Base-by-base conservation (phyloP, 1,284 basidiomycete species). In the Xerocomus minutiporus region DNA sequence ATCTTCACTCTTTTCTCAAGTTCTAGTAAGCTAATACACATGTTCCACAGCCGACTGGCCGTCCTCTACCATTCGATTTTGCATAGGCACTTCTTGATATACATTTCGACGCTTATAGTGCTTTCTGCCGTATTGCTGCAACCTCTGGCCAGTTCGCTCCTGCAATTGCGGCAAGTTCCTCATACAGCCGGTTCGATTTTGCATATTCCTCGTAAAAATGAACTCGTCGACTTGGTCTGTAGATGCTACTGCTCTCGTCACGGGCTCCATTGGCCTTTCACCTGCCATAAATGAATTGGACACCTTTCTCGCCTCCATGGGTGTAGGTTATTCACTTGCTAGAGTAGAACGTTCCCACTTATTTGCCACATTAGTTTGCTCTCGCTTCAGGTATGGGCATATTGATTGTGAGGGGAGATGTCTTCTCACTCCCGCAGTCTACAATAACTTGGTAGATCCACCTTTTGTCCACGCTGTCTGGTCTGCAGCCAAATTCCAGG, bases 271-370 rank as follows among this genome's bases (percentile, higher is more conserved):
- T 38, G 76, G 74, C 7, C 72, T 82, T 28, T 67, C 70, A 5
- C 72, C 75, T 13, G 68, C 74, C 48, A 64, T 77, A 7, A 48
- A 59, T n/a, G 64, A 77, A 25, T 58, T 85, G 41, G 76, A 73
- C 38, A 71, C 75, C 12, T 86, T 84, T 59, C 67, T 78, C 8
- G 77, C 84, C 31, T 78, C 84, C 7, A 77, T 81, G 20, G 84
- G 84, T 23, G 78, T 80, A 60, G 57, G 76, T 70, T 5, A 9
- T 45, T 15, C 15, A 5, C 23, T 28, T 46, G 3, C 8, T 39
- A 12, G n/a, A 23, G 13, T 32, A 5, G 12, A 46, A 38, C 12
- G 45, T 31, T 17, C 23, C 5, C 0, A 46, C 42, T 48, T 23
- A 52, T 45, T 41, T 8, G 11, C 15, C 36, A 29, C 38, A 47